Evolutionary conservation across 108 stramenopile species (phyloP).

Genomic region (Conticribra weissflogii): DNA sequence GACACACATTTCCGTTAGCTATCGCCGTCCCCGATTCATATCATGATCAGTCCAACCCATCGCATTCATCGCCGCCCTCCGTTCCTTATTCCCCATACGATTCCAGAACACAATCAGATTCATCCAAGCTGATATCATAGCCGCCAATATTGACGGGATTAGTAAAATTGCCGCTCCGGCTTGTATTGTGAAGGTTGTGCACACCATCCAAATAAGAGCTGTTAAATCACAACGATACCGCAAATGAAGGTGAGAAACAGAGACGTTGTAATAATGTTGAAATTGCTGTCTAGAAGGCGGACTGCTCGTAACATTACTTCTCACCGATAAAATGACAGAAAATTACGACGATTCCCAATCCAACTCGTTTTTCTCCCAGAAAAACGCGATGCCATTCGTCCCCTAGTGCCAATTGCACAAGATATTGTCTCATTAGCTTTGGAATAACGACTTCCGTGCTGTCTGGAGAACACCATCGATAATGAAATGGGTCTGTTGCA

Average conservation of each 20-base stretch:
- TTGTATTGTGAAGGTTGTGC: constrained; percentile 48
- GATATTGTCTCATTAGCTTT: constrained; percentile 57
- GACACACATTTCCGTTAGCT: no score
- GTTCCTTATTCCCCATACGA: constrained; percentile 38
- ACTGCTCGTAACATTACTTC: no score
- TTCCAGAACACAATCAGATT: constrained; percentile 65
- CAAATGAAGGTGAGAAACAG: not conserved
- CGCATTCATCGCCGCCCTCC: constrained; percentile 41
- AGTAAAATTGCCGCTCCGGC: constrained; percentile 53
- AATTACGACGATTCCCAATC: constrained; percentile 60
- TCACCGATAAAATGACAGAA: constrained; percentile 48
- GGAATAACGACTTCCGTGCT: constrained; percentile 29
- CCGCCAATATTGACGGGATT: constrained; percentile 59
- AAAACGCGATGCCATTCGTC: constrained; percentile 85
- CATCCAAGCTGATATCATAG: constrained; percentile 66
- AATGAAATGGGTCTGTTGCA: constrained; percentile 46
- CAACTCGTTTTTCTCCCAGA: constrained; percentile 69
- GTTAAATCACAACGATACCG: not conserved
- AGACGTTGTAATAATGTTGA: no score
- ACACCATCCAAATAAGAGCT: constrained; percentile 49
- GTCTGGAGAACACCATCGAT: constrained; percentile 43
- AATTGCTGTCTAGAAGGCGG: no score
- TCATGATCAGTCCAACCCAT: constrained; percentile 32
- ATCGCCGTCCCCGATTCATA: no score
- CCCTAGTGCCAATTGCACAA: constrained; percentile 61